Conservation (phyloP, 129 eudicot genomes). For the Flaveria trinervia region DNA sequence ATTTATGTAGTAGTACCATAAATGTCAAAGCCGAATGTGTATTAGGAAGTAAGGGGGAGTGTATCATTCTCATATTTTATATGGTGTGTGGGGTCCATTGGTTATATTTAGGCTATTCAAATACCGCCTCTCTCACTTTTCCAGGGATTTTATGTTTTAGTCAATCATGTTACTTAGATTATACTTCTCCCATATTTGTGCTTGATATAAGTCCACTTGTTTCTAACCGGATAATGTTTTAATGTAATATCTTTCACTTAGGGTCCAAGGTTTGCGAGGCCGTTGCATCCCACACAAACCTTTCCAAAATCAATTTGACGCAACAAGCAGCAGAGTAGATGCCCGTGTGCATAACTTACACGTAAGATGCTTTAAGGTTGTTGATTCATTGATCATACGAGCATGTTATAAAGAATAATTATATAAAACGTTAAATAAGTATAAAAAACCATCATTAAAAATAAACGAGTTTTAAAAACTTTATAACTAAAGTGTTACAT, state of each 20-base stretch:
- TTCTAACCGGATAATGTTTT: neutral
- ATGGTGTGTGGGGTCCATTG: slow-evolving; percentile 19
- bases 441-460: too few species aligned
- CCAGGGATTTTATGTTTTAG: neutral
- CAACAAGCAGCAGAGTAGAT: too few species aligned
- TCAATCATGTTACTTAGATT: slow-evolving; percentile 7
- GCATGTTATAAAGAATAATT: too few species aligned
- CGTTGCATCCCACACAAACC: neutral
- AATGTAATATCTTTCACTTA: neutral
- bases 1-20: slow-evolving; percentile 26
- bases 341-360: too few species aligned
- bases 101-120: neutral
- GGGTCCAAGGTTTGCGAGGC: neutral
- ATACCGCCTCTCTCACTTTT: too few species aligned
- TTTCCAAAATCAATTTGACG: too few species aligned
- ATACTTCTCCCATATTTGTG: slow-evolving; percentile 9
- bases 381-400: too few species aligned
- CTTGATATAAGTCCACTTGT: neutral
- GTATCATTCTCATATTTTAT: slow-evolving; percentile 9
- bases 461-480: too few species aligned
- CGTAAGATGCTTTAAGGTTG: too few species aligned
- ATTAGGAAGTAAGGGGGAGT: slow-evolving; percentile 12
- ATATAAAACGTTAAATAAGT: too few species aligned
- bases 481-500: too few species aligned
- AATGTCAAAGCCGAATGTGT: slow-evolving; percentile 18